Evolutionary conservation across 2,329 filamentous ascomycete species (phyloP).

Genomic region (Arthrobotrys iridis): DNA sequence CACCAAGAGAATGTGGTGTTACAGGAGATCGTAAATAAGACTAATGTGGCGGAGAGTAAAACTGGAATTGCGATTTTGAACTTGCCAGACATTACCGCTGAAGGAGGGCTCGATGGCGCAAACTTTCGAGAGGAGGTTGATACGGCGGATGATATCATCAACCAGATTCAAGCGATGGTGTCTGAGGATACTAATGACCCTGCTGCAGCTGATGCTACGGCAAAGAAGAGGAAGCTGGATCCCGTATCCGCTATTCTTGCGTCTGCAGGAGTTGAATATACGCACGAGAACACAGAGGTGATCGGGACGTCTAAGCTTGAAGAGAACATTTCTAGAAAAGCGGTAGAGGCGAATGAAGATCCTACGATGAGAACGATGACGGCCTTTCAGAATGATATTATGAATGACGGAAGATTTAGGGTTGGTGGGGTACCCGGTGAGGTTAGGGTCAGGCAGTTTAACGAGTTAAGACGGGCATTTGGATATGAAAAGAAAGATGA

Average conservation of each 20-base stretch:
- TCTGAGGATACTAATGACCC: constrained; percentile 16
- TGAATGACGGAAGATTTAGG: constrained; percentile 56
- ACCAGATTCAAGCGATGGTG: constrained; percentile 50
- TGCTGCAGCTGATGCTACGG: background rate
- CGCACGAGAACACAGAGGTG: constrained; percentile 95
- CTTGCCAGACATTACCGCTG: constrained; percentile 62
- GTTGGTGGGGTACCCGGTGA: constrained; percentile 69
- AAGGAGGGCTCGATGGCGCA: constrained; percentile 68
- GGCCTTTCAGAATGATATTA: constrained; percentile 56
- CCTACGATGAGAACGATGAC: constrained; percentile 59
- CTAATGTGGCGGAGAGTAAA: constrained; percentile 92
- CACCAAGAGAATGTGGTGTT: constrained; percentile 81
- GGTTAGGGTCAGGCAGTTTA: constrained; percentile 84
- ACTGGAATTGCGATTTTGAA: constrained; percentile 79
- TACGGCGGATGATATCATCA: constrained; percentile 39
- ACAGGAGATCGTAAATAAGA: constrained; percentile 97
- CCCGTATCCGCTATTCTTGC: constrained; percentile 88
- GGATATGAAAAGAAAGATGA: constrained; percentile 71
- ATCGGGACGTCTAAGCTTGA: constrained; percentile 94
- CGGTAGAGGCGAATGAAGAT: constrained; percentile 71
- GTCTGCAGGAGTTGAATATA: constrained; percentile 89
- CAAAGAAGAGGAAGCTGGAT: constrained; percentile 65
- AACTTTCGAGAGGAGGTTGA: constrained; percentile 16
- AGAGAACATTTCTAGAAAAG: constrained; percentile 79
- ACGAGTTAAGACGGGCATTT: constrained; percentile 83